A percentile compares a stretch with the other conserved stretches of the same genome.
Evolutionary conservation across 306 rosid species (phyloP).

Genomic region (Canavalia ensiformis): DNA sequence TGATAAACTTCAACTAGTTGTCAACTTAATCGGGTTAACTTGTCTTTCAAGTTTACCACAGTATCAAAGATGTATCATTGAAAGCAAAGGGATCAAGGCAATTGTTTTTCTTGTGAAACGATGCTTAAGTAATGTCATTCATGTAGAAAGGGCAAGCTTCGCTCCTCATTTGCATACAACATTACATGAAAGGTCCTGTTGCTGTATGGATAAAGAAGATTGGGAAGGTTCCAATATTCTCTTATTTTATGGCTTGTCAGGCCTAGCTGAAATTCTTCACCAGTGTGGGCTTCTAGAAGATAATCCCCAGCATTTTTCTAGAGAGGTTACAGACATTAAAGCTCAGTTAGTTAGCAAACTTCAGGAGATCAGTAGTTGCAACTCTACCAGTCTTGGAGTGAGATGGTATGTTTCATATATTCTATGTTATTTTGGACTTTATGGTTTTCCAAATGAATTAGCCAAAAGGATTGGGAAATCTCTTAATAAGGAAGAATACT

Average conservation of each 20-base stretch:
- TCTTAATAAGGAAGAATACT: slow-evolving; percentile 62
- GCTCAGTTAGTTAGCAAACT: slow-evolving; percentile 64
- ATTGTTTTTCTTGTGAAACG: slow-evolving; percentile 61
- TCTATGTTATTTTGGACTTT: slow-evolving; percentile 73
- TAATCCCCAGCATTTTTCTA: slow-evolving; percentile 42
- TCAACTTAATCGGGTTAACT: slow-evolving; percentile 65
- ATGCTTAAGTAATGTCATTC: slow-evolving; percentile 61
- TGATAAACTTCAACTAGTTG: slow-evolving; percentile 61
- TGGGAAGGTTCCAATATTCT: slow-evolving; percentile 83
- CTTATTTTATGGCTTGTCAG: slow-evolving; percentile 74
- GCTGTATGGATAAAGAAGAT: slow-evolving; percentile 62
- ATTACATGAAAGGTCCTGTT: slow-evolving; percentile 66
- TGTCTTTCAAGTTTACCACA: slow-evolving; percentile 68
- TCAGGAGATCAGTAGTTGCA: slow-evolving; percentile 58
- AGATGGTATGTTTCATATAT: slow-evolving; percentile 78
- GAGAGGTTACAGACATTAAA: slow-evolving; percentile 49
- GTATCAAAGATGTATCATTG: slow-evolving; percentile 54
- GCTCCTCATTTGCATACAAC: slow-evolving; percentile 64
- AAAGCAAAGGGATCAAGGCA: slow-evolving; percentile 57
- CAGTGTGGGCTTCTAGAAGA: slow-evolving; percentile 50
- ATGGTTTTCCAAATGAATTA: slow-evolving; percentile 84
- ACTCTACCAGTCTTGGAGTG: slow-evolving; percentile 64
- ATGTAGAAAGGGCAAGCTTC: slow-evolving; percentile 57
- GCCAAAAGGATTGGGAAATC: slow-evolving; percentile 72
- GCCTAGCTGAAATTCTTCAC: slow-evolving; percentile 72